Percentiles rank a stretch among this genome's conserved stretches.
Evolutionary conservation across 148 eudicot genomes (phyloP).

Genomic region (Camellia sinensis): DNA sequence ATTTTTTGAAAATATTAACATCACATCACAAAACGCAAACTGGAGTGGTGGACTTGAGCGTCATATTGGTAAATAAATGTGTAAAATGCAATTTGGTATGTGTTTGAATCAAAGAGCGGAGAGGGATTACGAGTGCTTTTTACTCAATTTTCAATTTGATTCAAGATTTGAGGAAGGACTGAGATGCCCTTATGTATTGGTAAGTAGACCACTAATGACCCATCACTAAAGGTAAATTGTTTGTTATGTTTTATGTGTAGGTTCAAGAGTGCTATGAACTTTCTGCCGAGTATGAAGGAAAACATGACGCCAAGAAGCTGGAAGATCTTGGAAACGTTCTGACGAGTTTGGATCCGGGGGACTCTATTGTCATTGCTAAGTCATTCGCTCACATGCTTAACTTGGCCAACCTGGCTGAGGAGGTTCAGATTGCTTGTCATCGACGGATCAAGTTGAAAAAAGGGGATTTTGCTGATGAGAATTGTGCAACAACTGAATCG

Average conservation of each 20-base stretch:
- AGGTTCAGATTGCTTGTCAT: slow-evolving; percentile 87
- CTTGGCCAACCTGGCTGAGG: slow-evolving; percentile 93
- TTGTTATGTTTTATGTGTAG: slow-evolving; percentile 31
- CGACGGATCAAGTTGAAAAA: slow-evolving; percentile 79
- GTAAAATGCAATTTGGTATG: too few relatives aligned
- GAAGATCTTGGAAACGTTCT: slow-evolving; percentile 89
- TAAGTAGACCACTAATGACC: neutral
- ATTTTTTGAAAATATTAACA: too few relatives aligned
- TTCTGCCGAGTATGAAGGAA: slow-evolving; percentile 92
- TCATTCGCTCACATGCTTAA: slow-evolving; percentile 95
- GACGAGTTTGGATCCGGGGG: slow-evolving; percentile 91
- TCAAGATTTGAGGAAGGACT: too few relatives aligned
- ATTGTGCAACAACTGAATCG: slow-evolving; percentile 84
- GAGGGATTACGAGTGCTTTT: too few relatives aligned
- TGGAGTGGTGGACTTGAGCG: too few relatives aligned
- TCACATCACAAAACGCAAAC: too few relatives aligned
- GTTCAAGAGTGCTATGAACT: slow-evolving; percentile 97
- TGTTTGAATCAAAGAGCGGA: too few relatives aligned
- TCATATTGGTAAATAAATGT: too few relatives aligned
- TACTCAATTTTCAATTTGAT: too few relatives aligned
- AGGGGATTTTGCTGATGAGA: slow-evolving; percentile 84
- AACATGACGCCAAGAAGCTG: slow-evolving; percentile 65
- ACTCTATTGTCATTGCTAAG: slow-evolving; percentile 87
- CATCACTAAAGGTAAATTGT: neutral
- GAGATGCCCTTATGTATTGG: neutral